phyloP scores from a whole-genome alignment of 2,329 filamentous ascomycete species.

The Sclerotinia spermophila region DNA sequence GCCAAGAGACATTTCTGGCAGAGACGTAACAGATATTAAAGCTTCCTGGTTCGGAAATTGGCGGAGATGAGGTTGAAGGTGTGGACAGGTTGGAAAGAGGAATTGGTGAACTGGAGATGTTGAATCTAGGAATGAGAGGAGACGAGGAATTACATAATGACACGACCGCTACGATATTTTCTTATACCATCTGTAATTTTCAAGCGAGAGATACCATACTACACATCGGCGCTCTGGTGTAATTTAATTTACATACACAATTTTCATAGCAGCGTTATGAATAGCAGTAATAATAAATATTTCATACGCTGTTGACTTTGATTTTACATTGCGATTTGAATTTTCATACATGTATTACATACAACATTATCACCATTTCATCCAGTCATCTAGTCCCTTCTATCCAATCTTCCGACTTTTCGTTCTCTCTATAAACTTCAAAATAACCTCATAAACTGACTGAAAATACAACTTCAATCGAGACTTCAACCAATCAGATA shows the following conservation, averaged over 20 bases:
- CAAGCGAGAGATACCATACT: slow-evolving; percentile 2
- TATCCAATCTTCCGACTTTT: too few species aligned
- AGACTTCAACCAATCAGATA: too few species aligned
- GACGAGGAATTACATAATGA: not conserved
- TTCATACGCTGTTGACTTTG: not conserved
- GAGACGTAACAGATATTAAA: slow-evolving; percentile 21
- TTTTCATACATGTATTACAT: too few species aligned
- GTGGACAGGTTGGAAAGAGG: not conserved
- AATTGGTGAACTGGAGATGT: not conserved
- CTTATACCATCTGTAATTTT: not conserved
- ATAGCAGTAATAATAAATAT: not conserved
- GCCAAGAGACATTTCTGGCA: slow-evolving; percentile 27
- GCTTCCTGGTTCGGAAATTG: not conserved
- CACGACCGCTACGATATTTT: not conserved
- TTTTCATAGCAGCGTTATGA: not conserved
- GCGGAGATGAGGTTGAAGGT: not conserved
- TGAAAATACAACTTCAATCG: too few species aligned
- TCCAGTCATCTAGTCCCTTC: too few species aligned
- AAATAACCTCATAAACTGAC: too few species aligned
- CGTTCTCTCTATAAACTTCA: too few species aligned
- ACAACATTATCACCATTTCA: too few species aligned
- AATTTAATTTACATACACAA: not conserved
- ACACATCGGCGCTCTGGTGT: not conserved
- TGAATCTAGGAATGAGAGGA: not conserved
- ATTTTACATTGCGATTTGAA: not conserved